Percentiles rank a stretch among this genome's conserved stretches.
phyloP scores from a whole-genome alignment of 371 early-diverging fungal species.

The Scutellospora calospora region DNA sequence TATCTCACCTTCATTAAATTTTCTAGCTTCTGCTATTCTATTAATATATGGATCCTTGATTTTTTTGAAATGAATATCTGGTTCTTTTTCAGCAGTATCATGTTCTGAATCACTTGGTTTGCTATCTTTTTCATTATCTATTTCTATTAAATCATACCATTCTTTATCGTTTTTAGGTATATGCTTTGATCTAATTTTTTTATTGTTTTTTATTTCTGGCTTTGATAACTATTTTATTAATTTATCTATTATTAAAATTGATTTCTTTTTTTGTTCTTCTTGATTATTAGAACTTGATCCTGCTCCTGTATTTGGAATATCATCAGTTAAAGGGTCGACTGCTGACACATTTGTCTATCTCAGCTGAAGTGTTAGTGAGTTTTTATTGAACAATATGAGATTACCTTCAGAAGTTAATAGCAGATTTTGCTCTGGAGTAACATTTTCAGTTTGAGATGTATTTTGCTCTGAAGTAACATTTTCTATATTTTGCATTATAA shows the following conservation, averaged over 20 bases:
- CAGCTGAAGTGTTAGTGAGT: too few species aligned
- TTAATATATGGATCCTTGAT: conserved; percentile 38
- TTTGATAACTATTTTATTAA: too few species aligned
- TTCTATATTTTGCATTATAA: conserved; percentile 9
- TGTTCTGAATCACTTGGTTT: conserved; percentile 37
- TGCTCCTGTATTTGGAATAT: too few species aligned
- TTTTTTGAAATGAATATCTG: conserved; percentile 35
- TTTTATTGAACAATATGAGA: too few species aligned
- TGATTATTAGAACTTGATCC: too few species aligned
- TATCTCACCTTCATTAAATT: too few species aligned
- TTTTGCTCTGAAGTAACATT: conserved; percentile 18
- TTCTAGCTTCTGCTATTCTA: conserved; percentile 5
- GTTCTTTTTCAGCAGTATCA: conserved; percentile 33
- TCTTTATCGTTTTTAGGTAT: conserved; percentile 15
- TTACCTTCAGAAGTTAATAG: background rate
- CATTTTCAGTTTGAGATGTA: background rate
- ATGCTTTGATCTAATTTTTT: conserved; percentile 35
- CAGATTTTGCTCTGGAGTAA: background rate
- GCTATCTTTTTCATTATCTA: conserved; percentile 28
- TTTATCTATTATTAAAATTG: too few species aligned
- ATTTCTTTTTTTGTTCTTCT: too few species aligned
- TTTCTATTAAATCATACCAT: conserved; percentile 25
- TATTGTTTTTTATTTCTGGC: conserved; percentile 38
- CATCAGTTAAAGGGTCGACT: too few species aligned
- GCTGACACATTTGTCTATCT: too few species aligned